These are phyloP conservation scores for Paspalum notatum DNA, from an alignment of 176 grass and related monocot species.

Conservation along the genomic window DNA sequence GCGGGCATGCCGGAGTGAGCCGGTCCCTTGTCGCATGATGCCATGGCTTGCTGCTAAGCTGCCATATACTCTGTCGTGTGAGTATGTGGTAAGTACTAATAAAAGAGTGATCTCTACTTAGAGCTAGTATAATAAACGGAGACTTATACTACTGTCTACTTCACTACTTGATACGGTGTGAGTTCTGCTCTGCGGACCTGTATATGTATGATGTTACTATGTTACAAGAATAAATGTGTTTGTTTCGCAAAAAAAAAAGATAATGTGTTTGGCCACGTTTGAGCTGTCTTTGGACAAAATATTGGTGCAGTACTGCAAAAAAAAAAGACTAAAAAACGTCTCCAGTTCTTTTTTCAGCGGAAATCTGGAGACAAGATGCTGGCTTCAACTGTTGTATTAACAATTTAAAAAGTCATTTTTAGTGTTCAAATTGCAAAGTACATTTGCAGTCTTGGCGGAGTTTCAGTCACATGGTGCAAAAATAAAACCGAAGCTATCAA, in stretches of 20 bases:
- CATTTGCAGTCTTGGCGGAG: not conserved
- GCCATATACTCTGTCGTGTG: too few relatives aligned
- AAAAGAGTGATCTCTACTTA: not conserved
- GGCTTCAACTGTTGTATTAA: too few relatives aligned
- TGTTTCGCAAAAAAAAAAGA: too few relatives aligned
- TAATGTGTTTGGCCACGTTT: not conserved
- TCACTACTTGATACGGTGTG: not conserved
- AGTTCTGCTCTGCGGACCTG: slow-evolving; percentile 9
- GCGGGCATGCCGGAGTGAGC: not conserved
- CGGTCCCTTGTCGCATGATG: too few relatives aligned
- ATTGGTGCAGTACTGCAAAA: too few relatives aligned
- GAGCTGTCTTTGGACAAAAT: not conserved
- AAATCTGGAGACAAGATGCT: too few relatives aligned
- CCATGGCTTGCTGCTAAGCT: too few relatives aligned
- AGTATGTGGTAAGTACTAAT: not conserved
- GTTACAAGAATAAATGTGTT: not conserved
- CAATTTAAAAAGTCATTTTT: too few relatives aligned
- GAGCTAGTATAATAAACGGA: slow-evolving; percentile 17
- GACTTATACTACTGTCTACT: not conserved
- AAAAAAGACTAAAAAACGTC: too few relatives aligned
- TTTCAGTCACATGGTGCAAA: not conserved
- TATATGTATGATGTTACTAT: not conserved
- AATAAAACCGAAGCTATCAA: not conserved
- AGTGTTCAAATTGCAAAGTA: too few relatives aligned
- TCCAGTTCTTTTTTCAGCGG: too few relatives aligned